phyloP scores from a whole-genome alignment of 192 early-diverging fungal genomes.

The Dissophora globulifera region DNA sequence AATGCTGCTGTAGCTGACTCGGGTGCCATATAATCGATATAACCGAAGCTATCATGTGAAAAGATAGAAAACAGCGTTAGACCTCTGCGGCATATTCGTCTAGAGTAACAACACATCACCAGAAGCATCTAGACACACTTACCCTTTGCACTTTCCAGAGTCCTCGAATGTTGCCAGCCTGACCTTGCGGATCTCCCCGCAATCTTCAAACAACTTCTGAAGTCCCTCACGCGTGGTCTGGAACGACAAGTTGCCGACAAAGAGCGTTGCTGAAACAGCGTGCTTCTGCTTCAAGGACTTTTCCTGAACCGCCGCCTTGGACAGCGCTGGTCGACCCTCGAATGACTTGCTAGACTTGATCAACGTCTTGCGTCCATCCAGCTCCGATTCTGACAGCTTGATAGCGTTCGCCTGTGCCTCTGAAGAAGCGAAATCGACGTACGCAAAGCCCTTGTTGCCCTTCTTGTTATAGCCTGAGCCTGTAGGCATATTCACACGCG shows the following conservation, averaged over 20 bases:
- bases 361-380: conserved; percentile 70
- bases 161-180: conserved; percentile 80
- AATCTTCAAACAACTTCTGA: conserved; percentile 66
- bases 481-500: conserved; percentile 60
- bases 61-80: background rate
- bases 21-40: conserved; percentile 71
- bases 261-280: conserved; percentile 70
- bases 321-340: conserved; percentile 60
- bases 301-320: conserved; percentile 43
- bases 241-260: conserved; percentile 76
- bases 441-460: conserved; percentile 71
- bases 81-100: no score
- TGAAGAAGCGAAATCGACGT: conserved; percentile 71
- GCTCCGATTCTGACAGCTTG: conserved; percentile 67
- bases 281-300: conserved; percentile 62
- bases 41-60: conserved; percentile 62
- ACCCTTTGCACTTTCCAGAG: conserved; percentile 81
- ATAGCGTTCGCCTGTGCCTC: conserved; percentile 66
- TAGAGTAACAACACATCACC: no score
- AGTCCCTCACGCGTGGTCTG: conserved; percentile 61
- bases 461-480: conserved; percentile 56
- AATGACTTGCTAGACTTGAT: conserved; percentile 77
- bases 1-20: conserved; percentile 74
- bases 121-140: no score
- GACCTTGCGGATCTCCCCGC: conserved; percentile 73